A percentile compares a stretch with the other conserved stretches of the same genome.
Conservation (phyloP, 495 filamentous ascomycete species). For the Cryomyces antarcticus region DNA sequence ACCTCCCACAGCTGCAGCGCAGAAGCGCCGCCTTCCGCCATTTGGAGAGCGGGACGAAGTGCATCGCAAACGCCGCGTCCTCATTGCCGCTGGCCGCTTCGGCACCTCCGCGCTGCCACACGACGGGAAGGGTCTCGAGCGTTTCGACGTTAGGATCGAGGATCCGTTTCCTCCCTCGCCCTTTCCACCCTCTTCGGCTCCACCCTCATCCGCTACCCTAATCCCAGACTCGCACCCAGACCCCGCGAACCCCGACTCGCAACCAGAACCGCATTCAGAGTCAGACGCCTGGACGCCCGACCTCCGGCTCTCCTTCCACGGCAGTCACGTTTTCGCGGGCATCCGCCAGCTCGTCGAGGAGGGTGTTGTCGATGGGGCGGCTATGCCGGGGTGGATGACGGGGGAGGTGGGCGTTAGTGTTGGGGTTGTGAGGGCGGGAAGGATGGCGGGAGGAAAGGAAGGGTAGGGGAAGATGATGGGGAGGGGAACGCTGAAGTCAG, state of each 20-base stretch:
- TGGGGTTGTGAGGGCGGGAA: slow-evolving; percentile 42
- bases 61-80: slow-evolving; percentile 20
- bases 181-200: slow-evolving; percentile 7
- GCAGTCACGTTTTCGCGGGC: slow-evolving; percentile 63
- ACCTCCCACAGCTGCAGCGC: background rate
- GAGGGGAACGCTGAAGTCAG: too few species aligned
- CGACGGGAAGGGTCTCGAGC: slow-evolving; percentile 38
- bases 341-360: slow-evolving; percentile 53
- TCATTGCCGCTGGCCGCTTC: slow-evolving; percentile 34
- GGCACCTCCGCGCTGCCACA: slow-evolving; percentile 25
- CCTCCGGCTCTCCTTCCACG: slow-evolving; percentile 47
- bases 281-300: slow-evolving; percentile 28
- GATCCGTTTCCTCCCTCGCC: slow-evolving; percentile 26
- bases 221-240: slow-evolving; percentile 5
- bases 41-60: slow-evolving; percentile 15
- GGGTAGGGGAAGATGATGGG: too few species aligned
- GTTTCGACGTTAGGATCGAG: slow-evolving; percentile 37
- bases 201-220: slow-evolving; percentile 11
- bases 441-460: slow-evolving; percentile 11
- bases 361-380: slow-evolving; percentile 49
- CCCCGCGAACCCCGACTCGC: slow-evolving; percentile 10
- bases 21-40: background rate
- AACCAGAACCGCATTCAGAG: slow-evolving; percentile 4
- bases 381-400: slow-evolving; percentile 81
- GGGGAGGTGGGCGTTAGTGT: slow-evolving; percentile 65